These are phyloP conservation scores for Phytopythium oedochilum DNA, from an alignment of 352 stramenopile genomes.

Conservation along the genomic window DNA sequence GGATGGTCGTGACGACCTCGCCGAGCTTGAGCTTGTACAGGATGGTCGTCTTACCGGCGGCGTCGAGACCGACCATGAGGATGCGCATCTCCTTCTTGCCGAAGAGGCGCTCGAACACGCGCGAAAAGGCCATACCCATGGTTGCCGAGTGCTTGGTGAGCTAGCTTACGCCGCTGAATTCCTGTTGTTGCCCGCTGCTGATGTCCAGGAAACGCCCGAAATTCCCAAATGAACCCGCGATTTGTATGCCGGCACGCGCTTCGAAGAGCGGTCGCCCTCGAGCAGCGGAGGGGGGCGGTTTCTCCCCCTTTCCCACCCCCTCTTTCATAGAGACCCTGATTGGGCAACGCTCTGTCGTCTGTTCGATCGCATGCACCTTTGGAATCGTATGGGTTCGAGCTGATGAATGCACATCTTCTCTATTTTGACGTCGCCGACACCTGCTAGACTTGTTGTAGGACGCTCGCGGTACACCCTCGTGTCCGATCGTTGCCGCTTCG, in stretches of 20 bases:
- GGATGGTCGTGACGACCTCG: slow-evolving; percentile 97
- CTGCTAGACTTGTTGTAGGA: neutral
- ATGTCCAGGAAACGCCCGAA: slow-evolving; percentile 17
- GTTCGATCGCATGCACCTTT: neutral
- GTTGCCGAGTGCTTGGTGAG: slow-evolving; percentile 26
- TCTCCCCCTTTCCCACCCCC: neutral
- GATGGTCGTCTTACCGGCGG: slow-evolving; percentile 99
- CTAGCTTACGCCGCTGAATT: slow-evolving; percentile 9
- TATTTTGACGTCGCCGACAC: neutral
- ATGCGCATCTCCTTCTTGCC: slow-evolving; percentile 99
- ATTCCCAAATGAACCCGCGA: slow-evolving; percentile 49
- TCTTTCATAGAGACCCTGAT: neutral
- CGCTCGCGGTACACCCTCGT: neutral
- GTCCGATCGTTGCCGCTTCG: neutral
- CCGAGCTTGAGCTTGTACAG: slow-evolving; percentile 93
- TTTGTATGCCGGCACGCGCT: too few species aligned
- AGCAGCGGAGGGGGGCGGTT: neutral
- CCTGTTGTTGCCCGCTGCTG: slow-evolving; percentile 19
- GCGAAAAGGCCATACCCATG: slow-evolving; percentile 98
- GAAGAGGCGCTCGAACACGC: slow-evolving; percentile 98
- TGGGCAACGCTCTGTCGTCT: slow-evolving; percentile 2
- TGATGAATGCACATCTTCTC: neutral
- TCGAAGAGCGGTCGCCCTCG: too few species aligned
- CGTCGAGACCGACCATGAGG: slow-evolving; percentile 99
- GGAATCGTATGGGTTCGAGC: neutral